Evolutionary conservation across 2,329 filamentous ascomycete species (phyloP).

Genomic region (Thielaviopsis ethacetica): DNA sequence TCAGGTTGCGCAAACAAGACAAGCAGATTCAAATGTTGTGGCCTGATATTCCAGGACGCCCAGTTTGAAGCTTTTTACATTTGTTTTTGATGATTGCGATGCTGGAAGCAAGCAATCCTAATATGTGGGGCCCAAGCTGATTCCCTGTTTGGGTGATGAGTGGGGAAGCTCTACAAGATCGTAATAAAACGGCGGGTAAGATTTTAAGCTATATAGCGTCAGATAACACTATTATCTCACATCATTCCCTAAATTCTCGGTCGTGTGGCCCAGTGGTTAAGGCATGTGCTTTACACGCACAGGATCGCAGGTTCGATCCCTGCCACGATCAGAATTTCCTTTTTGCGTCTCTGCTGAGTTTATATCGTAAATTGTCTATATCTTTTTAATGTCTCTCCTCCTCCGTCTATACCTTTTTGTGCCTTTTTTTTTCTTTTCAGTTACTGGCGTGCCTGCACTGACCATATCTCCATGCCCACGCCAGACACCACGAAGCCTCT

Average conservation of each 20-base stretch:
- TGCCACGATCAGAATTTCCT: conserved; percentile 22
- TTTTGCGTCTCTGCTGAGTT: background rate
- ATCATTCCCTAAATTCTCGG: conserved; percentile 9
- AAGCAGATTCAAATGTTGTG: conserved; percentile 20
- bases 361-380: no score
- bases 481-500: conserved; percentile 25
- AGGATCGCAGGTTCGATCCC: conserved; percentile 30
- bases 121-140: no score
- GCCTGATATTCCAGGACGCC: background rate
- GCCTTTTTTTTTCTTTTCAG: no score
- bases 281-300: conserved; percentile 26
- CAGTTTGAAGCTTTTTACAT: background rate
- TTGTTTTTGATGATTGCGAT: background rate
- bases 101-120: no score
- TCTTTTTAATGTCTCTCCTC: no score
- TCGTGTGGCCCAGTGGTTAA: conserved; percentile 25
- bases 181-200: no score
- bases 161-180: no score
- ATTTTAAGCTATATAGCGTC: background rate
- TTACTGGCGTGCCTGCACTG: background rate
- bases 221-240: background rate
- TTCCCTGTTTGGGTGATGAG: no score
- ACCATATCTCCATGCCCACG: conserved; percentile 32
- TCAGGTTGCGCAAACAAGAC: no score
- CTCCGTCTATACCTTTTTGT: no score